Evolutionary conservation across 2,329 filamentous ascomycete genomes (phyloP).

Genomic region (Knufia petricola): DNA sequence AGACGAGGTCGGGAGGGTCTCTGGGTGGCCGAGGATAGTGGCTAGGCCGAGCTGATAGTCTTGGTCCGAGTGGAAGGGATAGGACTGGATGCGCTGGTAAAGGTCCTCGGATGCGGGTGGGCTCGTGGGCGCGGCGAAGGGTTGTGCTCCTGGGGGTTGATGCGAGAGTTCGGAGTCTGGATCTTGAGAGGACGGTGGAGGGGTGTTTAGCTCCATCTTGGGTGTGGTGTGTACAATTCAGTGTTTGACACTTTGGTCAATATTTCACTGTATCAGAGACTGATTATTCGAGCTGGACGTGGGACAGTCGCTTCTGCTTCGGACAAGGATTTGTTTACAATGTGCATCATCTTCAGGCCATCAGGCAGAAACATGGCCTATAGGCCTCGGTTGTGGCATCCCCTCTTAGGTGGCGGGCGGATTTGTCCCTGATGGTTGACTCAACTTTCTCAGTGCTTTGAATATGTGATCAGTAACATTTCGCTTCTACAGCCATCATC

Average conservation of each 20-base stretch:
- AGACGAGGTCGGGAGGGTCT: slow-evolving; percentile 29
- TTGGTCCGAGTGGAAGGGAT: slow-evolving; percentile 33
- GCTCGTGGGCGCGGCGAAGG: not conserved
- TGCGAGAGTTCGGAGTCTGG: not conserved
- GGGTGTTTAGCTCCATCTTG: not conserved
- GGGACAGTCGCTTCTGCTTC: too few relatives aligned
- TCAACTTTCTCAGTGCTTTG: too few relatives aligned
- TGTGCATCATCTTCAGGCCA: slow-evolving; percentile 2
- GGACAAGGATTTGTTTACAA: not conserved
- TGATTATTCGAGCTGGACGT: too few relatives aligned
- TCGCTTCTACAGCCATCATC: too few relatives aligned
- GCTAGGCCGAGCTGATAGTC: slow-evolving; percentile 41
- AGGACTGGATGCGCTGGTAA: slow-evolving; percentile 30
- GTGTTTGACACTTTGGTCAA: too few relatives aligned
- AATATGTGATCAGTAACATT: too few relatives aligned
- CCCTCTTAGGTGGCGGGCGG: too few relatives aligned
- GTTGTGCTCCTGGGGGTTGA: not conserved
- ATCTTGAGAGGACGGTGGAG: not conserved
- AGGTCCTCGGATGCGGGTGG: slow-evolving; percentile 8
- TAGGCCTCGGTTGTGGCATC: too few relatives aligned
- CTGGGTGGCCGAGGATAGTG: slow-evolving; percentile 36
- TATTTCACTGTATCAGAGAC: too few relatives aligned
- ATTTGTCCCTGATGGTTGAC: too few relatives aligned
- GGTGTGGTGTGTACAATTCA: too few relatives aligned
- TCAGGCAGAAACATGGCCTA: not conserved